A percentile compares a stretch with the other conserved stretches of the same genome.
Evolutionary conservation across 768 basidiomycete species (phyloP).

Genomic region (Leccinum variicolor): DNA sequence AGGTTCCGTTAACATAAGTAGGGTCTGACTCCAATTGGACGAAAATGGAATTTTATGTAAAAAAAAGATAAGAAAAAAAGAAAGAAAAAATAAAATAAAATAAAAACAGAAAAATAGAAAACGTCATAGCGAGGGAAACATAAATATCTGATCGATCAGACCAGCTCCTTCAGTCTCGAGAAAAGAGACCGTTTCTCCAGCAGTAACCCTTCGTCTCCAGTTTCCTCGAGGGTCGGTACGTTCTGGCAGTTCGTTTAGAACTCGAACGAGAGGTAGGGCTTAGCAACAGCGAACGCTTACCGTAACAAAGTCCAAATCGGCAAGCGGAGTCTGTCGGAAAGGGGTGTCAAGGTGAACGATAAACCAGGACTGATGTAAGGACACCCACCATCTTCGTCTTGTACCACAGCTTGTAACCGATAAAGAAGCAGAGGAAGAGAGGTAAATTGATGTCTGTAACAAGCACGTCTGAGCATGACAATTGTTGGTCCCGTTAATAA

Average conservation of each 20-base stretch:
- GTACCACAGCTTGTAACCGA: slow-evolving; percentile 40
- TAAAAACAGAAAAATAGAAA: background rate
- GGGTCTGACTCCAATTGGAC: no score
- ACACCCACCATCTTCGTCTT: slow-evolving; percentile 19
- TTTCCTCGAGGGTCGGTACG: slow-evolving; percentile 68
- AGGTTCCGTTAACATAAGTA: no score
- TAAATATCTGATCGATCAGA: slow-evolving; percentile 3
- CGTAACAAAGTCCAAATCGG: slow-evolving; percentile 73
- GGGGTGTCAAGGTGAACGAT: background rate
- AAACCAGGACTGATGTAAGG: background rate
- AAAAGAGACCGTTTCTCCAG: slow-evolving; percentile 7
- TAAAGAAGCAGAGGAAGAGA: slow-evolving; percentile 44
- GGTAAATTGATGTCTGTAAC: slow-evolving; percentile 36
- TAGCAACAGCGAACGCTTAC: slow-evolving; percentile 32
- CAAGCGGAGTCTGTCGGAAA: slow-evolving; percentile 13
- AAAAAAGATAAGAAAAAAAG: no score
- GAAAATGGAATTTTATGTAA: no score
- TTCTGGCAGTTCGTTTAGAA: slow-evolving; percentile 37
- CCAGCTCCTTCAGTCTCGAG: background rate
- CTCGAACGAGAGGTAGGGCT: background rate
- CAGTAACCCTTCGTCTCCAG: slow-evolving; percentile 39
- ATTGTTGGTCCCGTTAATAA: background rate
- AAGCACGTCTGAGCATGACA: background rate
- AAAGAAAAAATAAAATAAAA: no score
- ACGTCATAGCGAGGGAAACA: background rate